Percentiles rank a stretch among this genome's conserved stretches.
phyloP scores from a whole-genome alignment of 805 yeast species.

The Scheffersomyces spartinae region DNA sequence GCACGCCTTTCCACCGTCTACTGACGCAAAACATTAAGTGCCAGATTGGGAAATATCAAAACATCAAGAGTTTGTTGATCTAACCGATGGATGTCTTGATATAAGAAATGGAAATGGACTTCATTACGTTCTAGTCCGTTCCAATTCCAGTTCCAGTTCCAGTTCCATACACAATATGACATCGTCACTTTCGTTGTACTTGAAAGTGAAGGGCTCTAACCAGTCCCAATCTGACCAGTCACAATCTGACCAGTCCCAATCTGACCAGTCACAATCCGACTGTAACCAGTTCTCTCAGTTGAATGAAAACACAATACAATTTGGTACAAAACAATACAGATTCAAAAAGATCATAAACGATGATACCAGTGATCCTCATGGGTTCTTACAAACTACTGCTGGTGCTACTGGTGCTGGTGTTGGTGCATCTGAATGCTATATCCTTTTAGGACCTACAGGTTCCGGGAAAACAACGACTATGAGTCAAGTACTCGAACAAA shows the following conservation, averaged over 20 bases:
- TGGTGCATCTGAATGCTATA: slow-evolving; percentile 5
- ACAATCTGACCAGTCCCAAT: no score
- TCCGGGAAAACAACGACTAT: slow-evolving; percentile 22
- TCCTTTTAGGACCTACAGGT: slow-evolving; percentile 19
- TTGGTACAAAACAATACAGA: slow-evolving; percentile 11
- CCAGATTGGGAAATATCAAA: no score
- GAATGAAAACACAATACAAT: slow-evolving; percentile 8
- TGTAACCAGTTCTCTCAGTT: slow-evolving; percentile 5
- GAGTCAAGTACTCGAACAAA: slow-evolving; percentile 8
- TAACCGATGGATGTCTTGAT: no score
- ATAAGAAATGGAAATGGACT: no score
- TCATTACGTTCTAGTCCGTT: no score
- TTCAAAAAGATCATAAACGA: slow-evolving; percentile 11
- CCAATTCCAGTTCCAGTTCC: no score
- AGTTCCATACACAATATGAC: no score
- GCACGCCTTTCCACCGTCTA: no score
- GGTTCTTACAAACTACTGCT: background rate
- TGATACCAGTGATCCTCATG: slow-evolving; percentile 2
- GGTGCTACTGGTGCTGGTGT: slow-evolving; percentile 1
- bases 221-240: no score
- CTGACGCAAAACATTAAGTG: no score
- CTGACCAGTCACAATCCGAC: no score
- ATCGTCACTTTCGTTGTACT: slow-evolving; percentile 17
- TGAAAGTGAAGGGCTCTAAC: slow-evolving; percentile 12
- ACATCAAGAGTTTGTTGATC: no score